Base-by-base conservation (phyloP, 2,329 filamentous ascomycete genomes). In the Calonectria montana region DNA sequence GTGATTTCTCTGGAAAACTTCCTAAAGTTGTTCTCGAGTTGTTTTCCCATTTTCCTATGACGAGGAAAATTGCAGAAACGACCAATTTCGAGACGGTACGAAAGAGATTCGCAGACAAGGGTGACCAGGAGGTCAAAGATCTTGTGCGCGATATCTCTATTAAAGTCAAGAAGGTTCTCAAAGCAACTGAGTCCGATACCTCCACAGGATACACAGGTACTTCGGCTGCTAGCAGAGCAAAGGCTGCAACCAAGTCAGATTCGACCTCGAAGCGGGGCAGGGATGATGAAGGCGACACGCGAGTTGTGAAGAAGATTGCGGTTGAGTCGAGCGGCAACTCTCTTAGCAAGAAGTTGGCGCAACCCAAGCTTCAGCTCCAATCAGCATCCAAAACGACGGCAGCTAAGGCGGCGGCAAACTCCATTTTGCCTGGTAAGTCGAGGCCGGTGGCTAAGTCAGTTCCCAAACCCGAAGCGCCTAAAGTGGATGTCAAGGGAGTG, bases 1-100 rank as follows among this genome's bases (percentile, higher is more conserved):
- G 84, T 62, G 88, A 91, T 76, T 90, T 87, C 76, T 86, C 85
- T 31, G 87, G 88, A 8, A 86, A 87, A 73, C 80, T 90, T 16
- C 86, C 88, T n/a, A 89, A 89, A 74, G 86, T 87, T 21, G 82
- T 90, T n/a, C 84, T 92, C 21, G 84, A 89, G 64, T 86, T 94
- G 37, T 88, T 94, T 80, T 88, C 91, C 6, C 84, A 88, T 67
- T 91, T 91, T 70, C 91, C 88, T 41, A 92, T 91, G 70, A 87
- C 91, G 48, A 90, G 87, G 61, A 89, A 88, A 74, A 90, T 91
- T 41, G 83, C 91, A 48, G 89, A 91, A 74, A 91, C 89, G 72
- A 89, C 91, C 47, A 93, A 93, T 78, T 89, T 95, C 68, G 88
- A 90, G 69, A 91, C 89, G 67, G 88, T 94, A 18, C 87, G 91